These are phyloP conservation scores for Echria macrotheca DNA, from an alignment of 495 filamentous ascomycete genomes.

Conservation along the genomic window DNA sequence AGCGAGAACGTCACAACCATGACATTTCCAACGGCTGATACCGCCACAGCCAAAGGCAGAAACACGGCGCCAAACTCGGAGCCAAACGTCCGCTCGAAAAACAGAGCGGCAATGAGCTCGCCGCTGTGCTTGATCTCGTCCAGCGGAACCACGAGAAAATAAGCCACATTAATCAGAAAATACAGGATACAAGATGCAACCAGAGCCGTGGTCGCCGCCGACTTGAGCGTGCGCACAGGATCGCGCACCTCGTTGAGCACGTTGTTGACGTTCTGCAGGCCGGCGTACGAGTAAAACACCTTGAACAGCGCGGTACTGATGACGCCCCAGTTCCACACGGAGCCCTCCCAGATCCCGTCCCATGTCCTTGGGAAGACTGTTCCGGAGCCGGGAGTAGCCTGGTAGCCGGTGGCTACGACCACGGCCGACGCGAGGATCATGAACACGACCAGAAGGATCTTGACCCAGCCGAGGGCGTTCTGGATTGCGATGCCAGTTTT, in stretches of 20 bases:
- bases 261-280: conserved; percentile 64
- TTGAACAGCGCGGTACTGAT: conserved; percentile 65
- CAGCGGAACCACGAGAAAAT: conserved; percentile 61
- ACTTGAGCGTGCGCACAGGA: conserved; percentile 60
- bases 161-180: conserved; percentile 63
- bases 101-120: conserved; percentile 61
- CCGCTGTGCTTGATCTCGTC: conserved; percentile 64
- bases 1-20: conserved; percentile 70
- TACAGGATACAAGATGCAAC: conserved; percentile 58
- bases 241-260: conserved; percentile 72
- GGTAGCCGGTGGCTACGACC: conserved; percentile 42
- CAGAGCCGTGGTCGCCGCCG: conserved; percentile 57
- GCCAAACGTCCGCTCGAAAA: conserved; percentile 65
- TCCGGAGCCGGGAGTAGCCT: conserved; percentile 13
- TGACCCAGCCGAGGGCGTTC: conserved; percentile 62
- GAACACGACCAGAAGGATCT: conserved; percentile 59
- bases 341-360: conserved; percentile 46
- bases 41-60: conserved; percentile 58
- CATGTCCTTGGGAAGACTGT: conserved; percentile 19
- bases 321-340: conserved; percentile 50
- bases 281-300: conserved; percentile 67
- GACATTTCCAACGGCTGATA: conserved; percentile 66
- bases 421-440: conserved; percentile 55
- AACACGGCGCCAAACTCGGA: conserved; percentile 49
- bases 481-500: conserved; percentile 60